phyloP scores from a whole-genome alignment of 2,329 filamentous ascomycete species.

The Laburnicola sp. region DNA sequence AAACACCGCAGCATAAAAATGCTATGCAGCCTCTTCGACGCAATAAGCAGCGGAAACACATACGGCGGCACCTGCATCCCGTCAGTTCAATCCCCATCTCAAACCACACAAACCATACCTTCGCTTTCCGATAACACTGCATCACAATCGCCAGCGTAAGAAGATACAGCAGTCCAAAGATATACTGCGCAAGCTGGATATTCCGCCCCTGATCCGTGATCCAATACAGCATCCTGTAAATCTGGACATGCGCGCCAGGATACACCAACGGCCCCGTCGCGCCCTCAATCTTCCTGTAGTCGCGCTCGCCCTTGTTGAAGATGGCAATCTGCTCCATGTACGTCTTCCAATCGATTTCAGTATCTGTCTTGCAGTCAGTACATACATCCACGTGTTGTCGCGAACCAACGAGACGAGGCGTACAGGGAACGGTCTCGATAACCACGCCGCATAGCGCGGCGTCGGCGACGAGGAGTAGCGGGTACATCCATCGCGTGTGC shows the following conservation, averaged over 20 bases:
- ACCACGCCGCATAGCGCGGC: constrained; percentile 71
- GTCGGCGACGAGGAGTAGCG: constrained; percentile 70
- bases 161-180: constrained; percentile 83
- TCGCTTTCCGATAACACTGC: constrained; percentile 75
- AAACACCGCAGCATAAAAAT: constrained; percentile 91
- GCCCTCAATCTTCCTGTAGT: constrained; percentile 84
- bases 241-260: constrained; percentile 90
- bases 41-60: constrained; percentile 78
- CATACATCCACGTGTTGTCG: constrained; percentile 11
- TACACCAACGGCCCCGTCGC: constrained; percentile 94
- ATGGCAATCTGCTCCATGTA: constrained; percentile 93
- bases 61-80: constrained; percentile 73
- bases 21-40: constrained; percentile 92
- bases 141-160: constrained; percentile 75
- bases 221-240: constrained; percentile 78
- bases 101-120: constrained; percentile 52
- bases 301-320: constrained; percentile 79
- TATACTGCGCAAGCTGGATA: constrained; percentile 76
- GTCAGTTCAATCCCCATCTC: neutral
- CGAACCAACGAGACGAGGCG: constrained; percentile 39
- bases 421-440: constrained; percentile 83
- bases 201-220: constrained; percentile 76
- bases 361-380: constrained; percentile 61
- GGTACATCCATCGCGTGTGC: constrained; percentile 65
- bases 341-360: constrained; percentile 95